A percentile compares a stretch with the other conserved stretches of the same genome.
Conservation (phyloP, 2,329 filamentous ascomycete genomes). For the Trichoderma pleuroti region DNA sequence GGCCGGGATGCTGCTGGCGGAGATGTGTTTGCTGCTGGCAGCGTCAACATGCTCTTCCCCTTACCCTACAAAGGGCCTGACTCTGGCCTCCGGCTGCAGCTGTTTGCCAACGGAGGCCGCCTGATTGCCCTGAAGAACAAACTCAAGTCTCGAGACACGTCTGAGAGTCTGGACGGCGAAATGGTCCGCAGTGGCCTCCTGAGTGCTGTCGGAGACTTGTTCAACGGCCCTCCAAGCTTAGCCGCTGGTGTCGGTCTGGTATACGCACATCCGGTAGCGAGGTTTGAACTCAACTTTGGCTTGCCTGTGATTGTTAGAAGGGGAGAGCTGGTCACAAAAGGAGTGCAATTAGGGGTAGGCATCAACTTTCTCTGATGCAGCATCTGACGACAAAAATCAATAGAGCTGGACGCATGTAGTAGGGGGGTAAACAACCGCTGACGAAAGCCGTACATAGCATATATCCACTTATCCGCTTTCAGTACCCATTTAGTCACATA, state of each 20-base stretch:
- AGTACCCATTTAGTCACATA: not conserved
- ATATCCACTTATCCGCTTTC: slow-evolving; percentile 2
- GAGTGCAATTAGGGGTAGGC: slow-evolving; percentile 90
- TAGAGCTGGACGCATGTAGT: not conserved
- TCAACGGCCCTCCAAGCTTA: slow-evolving; percentile 74
- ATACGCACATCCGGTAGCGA: slow-evolving; percentile 87
- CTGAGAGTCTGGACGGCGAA: slow-evolving; percentile 35
- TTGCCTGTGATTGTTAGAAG: slow-evolving; percentile 76
- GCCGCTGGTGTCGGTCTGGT: slow-evolving; percentile 87
- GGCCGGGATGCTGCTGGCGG: slow-evolving; percentile 83
- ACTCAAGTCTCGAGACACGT: slow-evolving; percentile 43
- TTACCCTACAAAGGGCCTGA: slow-evolving; percentile 78
- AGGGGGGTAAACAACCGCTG: not conserved
- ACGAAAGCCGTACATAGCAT: not conserved
- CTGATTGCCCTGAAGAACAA: slow-evolving; percentile 70
- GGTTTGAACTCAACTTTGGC: slow-evolving; percentile 95
- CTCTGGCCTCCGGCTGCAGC: slow-evolving; percentile 79
- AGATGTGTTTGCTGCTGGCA: slow-evolving; percentile 86
- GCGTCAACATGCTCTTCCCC: slow-evolving; percentile 80
- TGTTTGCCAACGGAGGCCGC: slow-evolving; percentile 87
- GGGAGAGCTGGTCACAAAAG: slow-evolving; percentile 86
- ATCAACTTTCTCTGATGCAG: slow-evolving; percentile 79
- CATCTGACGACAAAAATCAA: not conserved
- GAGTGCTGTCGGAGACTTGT: slow-evolving; percentile 65
- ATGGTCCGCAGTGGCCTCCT: slow-evolving; percentile 53